Conservation (phyloP, 768 basidiomycete species). For the Neoboletus subvelutipes region DNA sequence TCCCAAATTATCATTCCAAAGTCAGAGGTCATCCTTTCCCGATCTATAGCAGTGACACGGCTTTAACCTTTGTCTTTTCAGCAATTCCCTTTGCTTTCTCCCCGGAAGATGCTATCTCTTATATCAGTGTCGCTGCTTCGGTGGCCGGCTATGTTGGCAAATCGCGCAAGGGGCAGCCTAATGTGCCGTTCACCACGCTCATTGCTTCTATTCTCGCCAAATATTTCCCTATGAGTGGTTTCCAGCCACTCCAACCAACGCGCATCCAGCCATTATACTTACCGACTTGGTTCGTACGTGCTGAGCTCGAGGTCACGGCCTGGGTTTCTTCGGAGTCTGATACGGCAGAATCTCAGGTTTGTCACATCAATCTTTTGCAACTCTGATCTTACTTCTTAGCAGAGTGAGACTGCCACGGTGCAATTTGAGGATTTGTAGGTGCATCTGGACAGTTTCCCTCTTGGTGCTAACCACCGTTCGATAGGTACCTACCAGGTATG, state of each 20-base stretch:
- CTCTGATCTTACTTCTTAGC: constrained; percentile 20
- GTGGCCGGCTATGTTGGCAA: constrained; percentile 30
- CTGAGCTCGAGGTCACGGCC: constrained; percentile 43
- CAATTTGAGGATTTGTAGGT: constrained; percentile 50
- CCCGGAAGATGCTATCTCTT: constrained; percentile 43
- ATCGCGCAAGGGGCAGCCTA: constrained; percentile 10
- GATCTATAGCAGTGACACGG: neutral
- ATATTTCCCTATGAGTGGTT: constrained; percentile 39
- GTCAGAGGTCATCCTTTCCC: constrained; percentile 37
- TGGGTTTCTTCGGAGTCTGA: constrained; percentile 28
- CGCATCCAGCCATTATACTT: constrained; percentile 56
- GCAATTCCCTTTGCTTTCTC: constrained; percentile 54
- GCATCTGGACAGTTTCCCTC: neutral
- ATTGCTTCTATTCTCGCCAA: constrained; percentile 35
- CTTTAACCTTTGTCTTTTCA: constrained; percentile 24
- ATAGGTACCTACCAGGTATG: constrained; percentile 34
- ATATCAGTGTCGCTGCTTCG: constrained; percentile 35
- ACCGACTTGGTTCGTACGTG: constrained; percentile 62
- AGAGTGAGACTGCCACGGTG: constrained; percentile 32
- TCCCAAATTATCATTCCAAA: constrained; percentile 34
- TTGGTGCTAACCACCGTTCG: constrained; percentile 12
- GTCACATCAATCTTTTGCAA: constrained; percentile 6
- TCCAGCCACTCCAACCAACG: constrained; percentile 42
- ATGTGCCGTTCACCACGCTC: constrained; percentile 25
- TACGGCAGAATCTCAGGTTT: constrained; percentile 26